Evolutionary conservation across 352 stramenopile species (phyloP), one percentile per base, ranked within the genome.

Genomic region (Globisporangium abappressorium): DNA sequence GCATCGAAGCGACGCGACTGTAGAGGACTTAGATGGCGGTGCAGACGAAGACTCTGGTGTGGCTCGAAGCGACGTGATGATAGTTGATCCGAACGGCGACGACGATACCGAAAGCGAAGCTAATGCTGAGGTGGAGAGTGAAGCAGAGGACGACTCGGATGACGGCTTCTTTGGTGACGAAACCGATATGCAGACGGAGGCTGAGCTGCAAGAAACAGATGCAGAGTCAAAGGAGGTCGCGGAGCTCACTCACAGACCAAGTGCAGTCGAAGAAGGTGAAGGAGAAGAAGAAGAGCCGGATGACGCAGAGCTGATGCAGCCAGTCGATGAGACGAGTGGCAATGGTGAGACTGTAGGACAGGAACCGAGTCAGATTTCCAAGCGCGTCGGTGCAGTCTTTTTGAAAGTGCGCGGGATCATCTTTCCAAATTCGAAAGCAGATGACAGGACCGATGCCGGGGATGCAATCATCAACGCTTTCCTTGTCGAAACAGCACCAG

Each of bases 351-450:
- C 15, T 14, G 33, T 6, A 18, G 56, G n/a, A 22, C 7, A 62
- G 8, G 33, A 49, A 15, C 20, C 33, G n/a, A 30, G 22, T 33
- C 30, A 3, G 9, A 49, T 62, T 24, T 62, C 56, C n/a, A 62
- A 62, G 33, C 56, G 56, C 11, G 33, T 49, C 5, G 33, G 5
- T 2, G 33, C 56, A 14, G 33, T 62, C 20, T 49, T 62, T 33
- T 5, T 62, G 56, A 62, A 62, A 33, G 56, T 62, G 33, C 56
- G 56, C 12, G 56, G 33, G 0, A 33, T 49, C n/a, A 49, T 62
- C 24, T 62, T 49, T n/a, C 56, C 56, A 3, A 30, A 46, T 15
- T 18, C 47, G 8, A 28, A 28, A 18, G 47, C 47, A 55, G n/a
- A 24, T 8, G 33, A 33, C n/a, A 62, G 8, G 11, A 22, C 24